A percentile compares a stretch with the other conserved stretches of the same genome.
These are phyloP conservation scores for Ogataea salicorniae DNA, from an alignment of 805 yeast genomes.

Conservation along the genomic window DNA sequence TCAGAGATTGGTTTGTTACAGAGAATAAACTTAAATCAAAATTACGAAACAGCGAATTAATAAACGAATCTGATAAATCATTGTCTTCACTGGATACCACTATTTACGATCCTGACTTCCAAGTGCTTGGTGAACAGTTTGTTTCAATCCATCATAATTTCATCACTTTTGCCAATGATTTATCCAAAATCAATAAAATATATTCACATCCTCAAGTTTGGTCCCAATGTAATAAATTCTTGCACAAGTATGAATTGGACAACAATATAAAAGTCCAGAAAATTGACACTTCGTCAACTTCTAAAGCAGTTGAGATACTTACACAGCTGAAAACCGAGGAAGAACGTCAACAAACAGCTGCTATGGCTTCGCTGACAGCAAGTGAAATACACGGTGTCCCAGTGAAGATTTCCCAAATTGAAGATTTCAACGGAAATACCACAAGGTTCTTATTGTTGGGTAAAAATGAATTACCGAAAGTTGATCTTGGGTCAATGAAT, in stretches of 20 bases:
- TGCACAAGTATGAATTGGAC: conserved; percentile 33
- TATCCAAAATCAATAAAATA: conserved; percentile 46
- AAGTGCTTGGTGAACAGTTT: conserved; percentile 70
- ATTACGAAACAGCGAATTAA: conserved; percentile 3
- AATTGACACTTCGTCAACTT: conserved; percentile 74
- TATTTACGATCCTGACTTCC: conserved; percentile 33
- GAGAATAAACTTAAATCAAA: conserved; percentile 10
- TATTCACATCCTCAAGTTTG: conserved; percentile 98
- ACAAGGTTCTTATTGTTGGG: conserved; percentile 79
- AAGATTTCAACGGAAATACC: conserved; percentile 71
- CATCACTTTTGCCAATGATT: conserved; percentile 40
- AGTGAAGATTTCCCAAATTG: conserved; percentile 51
- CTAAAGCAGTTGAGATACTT: conserved; percentile 75
- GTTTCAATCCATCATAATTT: conserved; percentile 81
- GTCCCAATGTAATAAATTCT: conserved; percentile 78
- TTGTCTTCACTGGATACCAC: conserved; percentile 10
- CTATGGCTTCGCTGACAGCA: conserved; percentile 70
- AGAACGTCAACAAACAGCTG: conserved; percentile 44
- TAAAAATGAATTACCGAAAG: conserved; percentile 21
- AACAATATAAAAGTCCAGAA: conserved; percentile 34
- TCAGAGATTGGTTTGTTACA: conserved; percentile 58
- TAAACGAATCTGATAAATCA: conserved; percentile 5
- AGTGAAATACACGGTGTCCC: conserved; percentile 55
- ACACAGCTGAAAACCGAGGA: conserved; percentile 28
- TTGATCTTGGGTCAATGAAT: conserved; percentile 1